Evolutionary conservation across 2,329 filamentous ascomycete genomes (phyloP).

Genomic region (Trichophyton mentagrophytes): DNA sequence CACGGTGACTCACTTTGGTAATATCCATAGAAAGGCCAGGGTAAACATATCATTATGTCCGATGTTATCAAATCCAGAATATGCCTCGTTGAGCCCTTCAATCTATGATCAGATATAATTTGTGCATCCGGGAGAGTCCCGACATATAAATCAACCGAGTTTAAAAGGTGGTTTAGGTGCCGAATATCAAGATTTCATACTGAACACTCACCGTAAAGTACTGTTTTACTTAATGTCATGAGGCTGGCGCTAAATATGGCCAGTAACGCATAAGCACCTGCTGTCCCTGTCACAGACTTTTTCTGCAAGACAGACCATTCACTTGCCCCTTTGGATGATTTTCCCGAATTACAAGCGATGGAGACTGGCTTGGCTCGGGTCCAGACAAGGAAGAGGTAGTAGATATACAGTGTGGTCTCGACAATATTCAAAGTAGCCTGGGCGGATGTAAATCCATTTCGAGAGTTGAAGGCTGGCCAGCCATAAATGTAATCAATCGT

Average conservation of each 20-base stretch:
- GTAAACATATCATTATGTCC: slow-evolving; percentile 46
- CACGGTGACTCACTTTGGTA: slow-evolving; percentile 48
- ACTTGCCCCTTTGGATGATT: slow-evolving; percentile 7
- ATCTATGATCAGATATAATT: not conserved
- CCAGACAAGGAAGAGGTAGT: slow-evolving; percentile 47
- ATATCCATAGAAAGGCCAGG: slow-evolving; percentile 48
- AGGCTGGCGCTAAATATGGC: slow-evolving; percentile 47
- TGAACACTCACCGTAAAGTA: slow-evolving; percentile 48
- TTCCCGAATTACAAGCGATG: slow-evolving; percentile 12
- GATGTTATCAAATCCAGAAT: slow-evolving; percentile 47
- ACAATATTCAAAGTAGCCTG: slow-evolving; percentile 57
- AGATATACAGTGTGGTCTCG: slow-evolving; percentile 53
- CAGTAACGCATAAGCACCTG: slow-evolving; percentile 44
- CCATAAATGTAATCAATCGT: slow-evolving; percentile 72
- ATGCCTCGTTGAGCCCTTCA: slow-evolving; percentile 48
- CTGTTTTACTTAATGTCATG: slow-evolving; percentile 56
- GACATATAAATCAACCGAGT: not conserved
- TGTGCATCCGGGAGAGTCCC: not conserved
- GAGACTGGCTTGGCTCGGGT: slow-evolving; percentile 24
- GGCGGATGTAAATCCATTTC: slow-evolving; percentile 64
- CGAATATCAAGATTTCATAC: not conserved
- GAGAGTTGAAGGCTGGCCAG: slow-evolving; percentile 53
- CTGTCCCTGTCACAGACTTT: slow-evolving; percentile 39
- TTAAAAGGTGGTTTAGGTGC: not conserved
- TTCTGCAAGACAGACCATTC: slow-evolving; percentile 17